A percentile compares a stretch with the other conserved stretches of the same genome.
Conservation (phyloP, 495 filamentous ascomycete species). For the Saxispiralis lemnorum region DNA sequence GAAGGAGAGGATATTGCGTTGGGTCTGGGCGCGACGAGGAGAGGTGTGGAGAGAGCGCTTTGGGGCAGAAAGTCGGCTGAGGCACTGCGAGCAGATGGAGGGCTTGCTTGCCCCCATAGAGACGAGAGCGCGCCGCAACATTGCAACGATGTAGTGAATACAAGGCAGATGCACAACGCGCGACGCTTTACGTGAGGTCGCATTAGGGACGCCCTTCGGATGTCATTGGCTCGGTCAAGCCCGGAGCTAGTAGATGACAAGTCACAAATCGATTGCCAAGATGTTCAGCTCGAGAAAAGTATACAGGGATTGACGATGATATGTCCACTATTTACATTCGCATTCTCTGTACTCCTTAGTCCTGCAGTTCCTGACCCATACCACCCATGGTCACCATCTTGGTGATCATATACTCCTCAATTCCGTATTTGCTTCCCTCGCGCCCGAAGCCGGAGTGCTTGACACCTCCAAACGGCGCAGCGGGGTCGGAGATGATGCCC, state of each 20-base stretch:
- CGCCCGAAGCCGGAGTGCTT: constrained; percentile 86
- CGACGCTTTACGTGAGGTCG: too few species aligned
- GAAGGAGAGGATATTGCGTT: constrained; percentile 35
- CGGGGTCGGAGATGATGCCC: constrained; percentile 27
- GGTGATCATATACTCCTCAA: constrained; percentile 70
- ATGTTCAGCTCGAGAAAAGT: too few species aligned
- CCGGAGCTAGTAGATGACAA: too few species aligned
- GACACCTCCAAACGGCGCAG: constrained; percentile 62
- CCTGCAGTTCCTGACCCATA: constrained; percentile 14
- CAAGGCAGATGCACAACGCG: too few species aligned
- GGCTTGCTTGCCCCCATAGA: background rate
- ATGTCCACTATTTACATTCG: too few species aligned
- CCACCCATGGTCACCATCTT: constrained; percentile 43
- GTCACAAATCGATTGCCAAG: too few species aligned
- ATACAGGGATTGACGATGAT: too few species aligned
- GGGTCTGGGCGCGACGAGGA: constrained; percentile 16
- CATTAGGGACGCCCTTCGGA: too few species aligned
- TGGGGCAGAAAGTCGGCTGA: background rate
- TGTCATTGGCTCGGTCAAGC: too few species aligned
- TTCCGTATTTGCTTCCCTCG: constrained; percentile 81
- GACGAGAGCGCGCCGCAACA: too few species aligned
- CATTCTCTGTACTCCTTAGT: background rate
- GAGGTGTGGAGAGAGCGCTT: background rate
- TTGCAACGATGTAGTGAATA: too few species aligned
- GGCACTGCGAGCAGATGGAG: constrained; percentile 2